Conservation (phyloP, 2,329 filamentous ascomycete genomes). For the Colletotrichum costaricense region DNA sequence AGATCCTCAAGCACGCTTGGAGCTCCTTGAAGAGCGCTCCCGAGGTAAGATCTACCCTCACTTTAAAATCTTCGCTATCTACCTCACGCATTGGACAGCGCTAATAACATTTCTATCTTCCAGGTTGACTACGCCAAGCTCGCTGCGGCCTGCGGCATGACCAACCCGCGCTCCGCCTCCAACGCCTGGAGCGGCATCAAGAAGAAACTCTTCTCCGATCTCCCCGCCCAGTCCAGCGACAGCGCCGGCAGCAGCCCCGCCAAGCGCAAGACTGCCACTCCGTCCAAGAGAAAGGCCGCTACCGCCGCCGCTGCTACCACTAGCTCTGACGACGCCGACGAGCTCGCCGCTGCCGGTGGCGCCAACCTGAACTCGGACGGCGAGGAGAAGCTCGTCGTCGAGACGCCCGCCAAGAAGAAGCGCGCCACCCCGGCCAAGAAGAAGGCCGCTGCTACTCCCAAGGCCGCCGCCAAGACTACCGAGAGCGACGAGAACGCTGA, state of each 20-base stretch:
- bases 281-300: conserved; percentile 14
- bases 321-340: background rate
- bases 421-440: conserved; percentile 19
- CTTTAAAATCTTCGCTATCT: background rate
- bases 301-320: background rate
- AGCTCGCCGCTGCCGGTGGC: background rate
- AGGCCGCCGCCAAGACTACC: background rate
- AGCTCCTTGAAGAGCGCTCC: conserved; percentile 41
- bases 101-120: background rate
- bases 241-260: conserved; percentile 24
- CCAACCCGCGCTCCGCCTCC: conserved; percentile 38
- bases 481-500: conserved; percentile 7
- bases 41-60: conserved; percentile 35
- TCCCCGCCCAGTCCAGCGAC: conserved; percentile 7
- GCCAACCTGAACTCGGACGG: background rate
- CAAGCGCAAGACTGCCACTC: conserved; percentile 38
- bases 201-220: conserved; percentile 40
- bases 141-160: conserved; percentile 39
- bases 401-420: conserved; percentile 27
- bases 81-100: background rate
- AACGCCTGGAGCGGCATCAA: conserved; percentile 42
- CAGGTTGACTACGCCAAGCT: conserved; percentile 42
- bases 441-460: background rate
- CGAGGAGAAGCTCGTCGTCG: conserved; percentile 25
- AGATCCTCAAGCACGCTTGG: conserved; percentile 41